Base-by-base conservation (phyloP, 306 rosid species). In the Quercus agrifolia region DNA sequence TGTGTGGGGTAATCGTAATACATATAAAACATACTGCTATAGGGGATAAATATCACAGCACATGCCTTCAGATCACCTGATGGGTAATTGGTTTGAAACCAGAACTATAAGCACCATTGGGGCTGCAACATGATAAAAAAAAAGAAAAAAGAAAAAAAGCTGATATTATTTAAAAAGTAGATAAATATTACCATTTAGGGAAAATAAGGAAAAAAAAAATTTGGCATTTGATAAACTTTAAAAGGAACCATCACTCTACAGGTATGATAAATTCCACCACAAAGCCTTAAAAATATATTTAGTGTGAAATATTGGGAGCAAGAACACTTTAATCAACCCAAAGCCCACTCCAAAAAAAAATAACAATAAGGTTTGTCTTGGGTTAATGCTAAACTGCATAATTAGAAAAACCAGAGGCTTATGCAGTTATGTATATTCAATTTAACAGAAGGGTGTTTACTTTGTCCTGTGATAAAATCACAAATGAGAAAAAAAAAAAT, bases 61-160 rank as follows among this genome's bases (percentile, higher is more conserved):
- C 81, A 52, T 84, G 96, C 84, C 90, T 85, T 89, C 79, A 81
- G 88, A 87, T 92, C 91, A 94, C 98, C 98, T 94, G 98, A 87
- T 94, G 98, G 20, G 98, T 94, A 86, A 94, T 94, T 71, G 98
- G 98, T 81, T 69, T 88, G 92, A 94, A 94, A 83, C 98, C 97
- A 85, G 97, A 84, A 87, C 97, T 94, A 78, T 94, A 94, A 87
- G 98, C 98, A 81, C 97, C 94, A 70, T 88, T 89, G 27, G 97
- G 98, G 77, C 98, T 94, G 97, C 91, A 88, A 79, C 67, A 80
- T 66, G 72, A 85, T 31, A 69, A 27, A 33, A 80, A 35, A 5
- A 1, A 35, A 35, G 0, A 35, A 35, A 1, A 59, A 71, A 61
- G 12, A 33, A 56, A 21, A 21, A 21, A 21, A 21, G 23, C 23